Conservation (phyloP, 2,329 filamentous ascomycete species). For the Cytospora schulzeri region DNA sequence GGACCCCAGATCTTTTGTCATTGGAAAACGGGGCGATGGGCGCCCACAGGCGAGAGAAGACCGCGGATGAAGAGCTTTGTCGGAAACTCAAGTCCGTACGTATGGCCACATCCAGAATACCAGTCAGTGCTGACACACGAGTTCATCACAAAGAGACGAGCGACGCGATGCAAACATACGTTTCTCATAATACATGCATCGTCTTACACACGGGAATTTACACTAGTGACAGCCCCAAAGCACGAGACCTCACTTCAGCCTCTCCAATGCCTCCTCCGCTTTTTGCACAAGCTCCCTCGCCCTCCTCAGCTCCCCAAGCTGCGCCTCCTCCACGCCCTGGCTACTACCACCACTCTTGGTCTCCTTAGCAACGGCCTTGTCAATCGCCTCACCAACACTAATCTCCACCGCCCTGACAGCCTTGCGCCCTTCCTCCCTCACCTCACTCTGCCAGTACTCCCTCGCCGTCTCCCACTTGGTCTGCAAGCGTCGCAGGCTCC, state of each 20-base stretch:
- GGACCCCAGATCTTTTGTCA: constrained; percentile 6
- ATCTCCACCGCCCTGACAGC: constrained; percentile 59
- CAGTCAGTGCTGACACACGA: constrained; percentile 26
- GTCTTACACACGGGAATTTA: constrained; percentile 31
- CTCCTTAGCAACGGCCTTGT: constrained; percentile 29
- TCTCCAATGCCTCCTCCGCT: constrained; percentile 51
- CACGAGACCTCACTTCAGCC: constrained; percentile 44
- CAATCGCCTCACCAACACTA: constrained; percentile 52
- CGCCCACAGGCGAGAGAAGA: constrained; percentile 5
- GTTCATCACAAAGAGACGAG: constrained; percentile 1
- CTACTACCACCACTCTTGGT: constrained; percentile 29
- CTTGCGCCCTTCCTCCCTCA: constrained; percentile 68
- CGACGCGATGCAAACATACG: constrained; percentile 1
- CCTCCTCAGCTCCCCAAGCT: constrained; percentile 40
- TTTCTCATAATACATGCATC: constrained; percentile 21
- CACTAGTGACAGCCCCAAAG: not conserved
- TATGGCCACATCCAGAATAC: constrained; percentile 27
- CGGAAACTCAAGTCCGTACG: constrained; percentile 24
- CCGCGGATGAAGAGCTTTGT: constrained; percentile 3
- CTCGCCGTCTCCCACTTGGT: constrained; percentile 64
- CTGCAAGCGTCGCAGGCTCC: constrained; percentile 62
- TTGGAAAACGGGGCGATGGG: constrained; percentile 2
- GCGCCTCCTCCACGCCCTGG: constrained; percentile 31
- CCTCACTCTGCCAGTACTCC: constrained; percentile 65
- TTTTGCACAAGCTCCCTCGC: constrained; percentile 49